Evolutionary conservation across 179 eudicot genomes (phyloP), one percentile per base, ranked within the genome.

Genomic region (Amaranthus tricolor): DNA sequence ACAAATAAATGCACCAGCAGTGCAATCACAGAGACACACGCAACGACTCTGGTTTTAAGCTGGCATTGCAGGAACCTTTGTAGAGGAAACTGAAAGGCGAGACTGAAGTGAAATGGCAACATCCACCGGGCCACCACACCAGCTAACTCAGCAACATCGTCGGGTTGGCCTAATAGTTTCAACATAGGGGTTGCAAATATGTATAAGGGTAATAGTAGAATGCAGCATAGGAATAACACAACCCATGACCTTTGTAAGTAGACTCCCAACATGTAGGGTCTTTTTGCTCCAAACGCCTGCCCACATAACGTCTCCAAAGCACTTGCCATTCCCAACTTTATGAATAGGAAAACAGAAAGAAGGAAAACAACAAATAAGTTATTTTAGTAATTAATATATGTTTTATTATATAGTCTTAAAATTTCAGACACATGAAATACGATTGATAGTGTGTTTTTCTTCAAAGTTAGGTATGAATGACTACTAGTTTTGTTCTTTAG

Each of bases 271-370:
- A 79, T 62, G 50, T 79, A 43, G 40, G 70, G 65, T 66, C 64
- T 74, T 55, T 79, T 79, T 15, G 78, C 82, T 8, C 82, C 82
- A 56, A 48, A 79, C 15, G 82, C 82, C 45, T 79, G 82, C 20
- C 78, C 82, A 63, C 82, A 79, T 11, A 79, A 61, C 8, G 82
- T 79, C 56, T 79, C 82, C 17, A 79, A 57, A 45, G 82, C 82
- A 53, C 82, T 79, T 16, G 82, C 81, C 81, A 78, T 78, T 31
- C 81, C 81, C 4, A 78, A 40, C 81, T 78, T 11, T 54, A 11
- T 54, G 57, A 16, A 54, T 54, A 14, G 57, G 57, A 54, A 16
- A 16, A 54, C 3, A 12, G 17, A 54, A 16, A 11, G 15, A 54
- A 12, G 3, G 15, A 54, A 54, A 8, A 54, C 15, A 54, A 11